Conservation (phyloP, 352 stramenopile genomes). For the Pythium dissimile region DNA sequence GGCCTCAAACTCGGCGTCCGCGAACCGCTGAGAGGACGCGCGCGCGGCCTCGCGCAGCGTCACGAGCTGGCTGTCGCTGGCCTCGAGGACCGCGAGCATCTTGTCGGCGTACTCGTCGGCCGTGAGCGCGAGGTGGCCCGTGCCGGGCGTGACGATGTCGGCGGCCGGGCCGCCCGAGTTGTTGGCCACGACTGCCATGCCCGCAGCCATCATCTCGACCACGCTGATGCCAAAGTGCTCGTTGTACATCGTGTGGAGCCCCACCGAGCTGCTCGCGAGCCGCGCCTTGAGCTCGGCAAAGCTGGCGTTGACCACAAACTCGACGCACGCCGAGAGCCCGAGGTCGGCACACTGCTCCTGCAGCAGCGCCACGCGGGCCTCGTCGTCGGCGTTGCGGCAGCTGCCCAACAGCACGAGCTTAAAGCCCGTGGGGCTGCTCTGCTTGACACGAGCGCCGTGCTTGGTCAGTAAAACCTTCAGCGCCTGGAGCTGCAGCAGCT, state of each 20-base stretch:
- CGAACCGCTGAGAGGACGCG: constrained; percentile 58
- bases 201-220: constrained; percentile 99
- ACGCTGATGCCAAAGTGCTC: constrained; percentile 99
- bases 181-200: constrained; percentile 95
- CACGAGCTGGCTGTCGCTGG: constrained; percentile 24
- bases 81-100: constrained; percentile 61
- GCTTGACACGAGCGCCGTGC: constrained; percentile 21
- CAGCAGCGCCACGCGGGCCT: constrained; percentile 85
- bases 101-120: constrained; percentile 87
- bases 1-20: constrained; percentile 61
- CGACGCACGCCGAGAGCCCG: constrained; percentile 75
- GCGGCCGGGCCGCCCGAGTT: constrained; percentile 95
- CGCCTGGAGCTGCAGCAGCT: constrained; percentile 92
- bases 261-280: constrained; percentile 85
- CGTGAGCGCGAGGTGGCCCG: constrained; percentile 81
- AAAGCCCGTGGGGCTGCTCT: constrained; percentile 38
- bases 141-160: constrained; percentile 88
- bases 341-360: constrained; percentile 74
- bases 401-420: constrained; percentile 95
- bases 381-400: constrained; percentile 93
- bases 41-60: constrained; percentile 45
- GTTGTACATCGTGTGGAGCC: constrained; percentile 99
- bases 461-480: constrained; percentile 69
- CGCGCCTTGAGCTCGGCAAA: constrained; percentile 91
- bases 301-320: constrained; percentile 95